Conservation (phyloP, 352 stramenopile species). For the Phytophthora idaei region DNA sequence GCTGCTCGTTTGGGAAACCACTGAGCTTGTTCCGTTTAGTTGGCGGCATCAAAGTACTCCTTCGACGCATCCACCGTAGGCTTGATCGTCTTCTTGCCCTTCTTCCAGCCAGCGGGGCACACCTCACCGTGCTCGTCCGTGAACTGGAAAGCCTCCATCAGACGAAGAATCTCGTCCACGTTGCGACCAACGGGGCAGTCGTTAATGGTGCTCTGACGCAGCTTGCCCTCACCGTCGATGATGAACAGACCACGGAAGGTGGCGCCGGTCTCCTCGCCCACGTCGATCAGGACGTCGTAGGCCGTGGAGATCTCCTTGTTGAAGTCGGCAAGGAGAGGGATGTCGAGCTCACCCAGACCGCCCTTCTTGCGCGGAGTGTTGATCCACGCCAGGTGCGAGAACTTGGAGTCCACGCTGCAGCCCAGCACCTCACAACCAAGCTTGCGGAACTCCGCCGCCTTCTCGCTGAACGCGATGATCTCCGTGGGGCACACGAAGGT, state of each 20-base stretch:
- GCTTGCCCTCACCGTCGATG: conserved; percentile 84
- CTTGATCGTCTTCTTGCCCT: conserved; percentile 89
- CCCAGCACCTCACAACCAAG: conserved; percentile 75
- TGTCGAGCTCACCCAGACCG: conserved; percentile 90
- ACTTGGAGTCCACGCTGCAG: conserved; percentile 86
- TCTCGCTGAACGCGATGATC: conserved; percentile 89
- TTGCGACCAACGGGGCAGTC: conserved; percentile 86
- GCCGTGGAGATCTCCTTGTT: conserved; percentile 79
- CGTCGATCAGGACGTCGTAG: conserved; percentile 84
- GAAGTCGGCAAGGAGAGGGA: conserved; percentile 88
- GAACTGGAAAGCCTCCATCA: conserved; percentile 92
- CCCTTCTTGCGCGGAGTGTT: conserved; percentile 88
- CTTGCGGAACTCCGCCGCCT: conserved; percentile 71
- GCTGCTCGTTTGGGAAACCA: background rate
- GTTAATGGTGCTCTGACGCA: conserved; percentile 89
- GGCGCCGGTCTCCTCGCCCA: conserved; percentile 63
- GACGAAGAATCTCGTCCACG: conserved; percentile 89
- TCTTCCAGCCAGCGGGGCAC: conserved; percentile 91
- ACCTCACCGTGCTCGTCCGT: conserved; percentile 89
- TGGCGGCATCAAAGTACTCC: conserved; percentile 68
- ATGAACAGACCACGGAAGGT: conserved; percentile 90
- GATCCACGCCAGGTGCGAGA: conserved; percentile 90
- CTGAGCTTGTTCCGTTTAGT: conserved; percentile 11
- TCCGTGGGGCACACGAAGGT: conserved; percentile 92
- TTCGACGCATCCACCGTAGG: conserved; percentile 71